Conservation (phyloP, 768 basidiomycete species). For the Hypholoma sublateritium region DNA sequence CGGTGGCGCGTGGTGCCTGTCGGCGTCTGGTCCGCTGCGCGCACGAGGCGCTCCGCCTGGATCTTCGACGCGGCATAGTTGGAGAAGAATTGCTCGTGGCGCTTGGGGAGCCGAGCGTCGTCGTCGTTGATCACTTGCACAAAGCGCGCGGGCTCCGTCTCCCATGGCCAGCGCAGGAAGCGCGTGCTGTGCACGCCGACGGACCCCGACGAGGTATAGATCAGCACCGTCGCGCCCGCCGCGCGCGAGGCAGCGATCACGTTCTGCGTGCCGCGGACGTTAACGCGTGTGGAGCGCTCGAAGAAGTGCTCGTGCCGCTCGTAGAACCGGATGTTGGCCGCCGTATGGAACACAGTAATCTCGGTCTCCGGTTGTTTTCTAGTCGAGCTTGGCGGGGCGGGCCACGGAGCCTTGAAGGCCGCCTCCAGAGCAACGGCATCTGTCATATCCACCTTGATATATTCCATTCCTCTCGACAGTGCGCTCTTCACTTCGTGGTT, state of each 20-base stretch:
- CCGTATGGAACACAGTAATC: conserved; percentile 75
- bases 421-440: conserved; percentile 50
- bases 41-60: conserved; percentile 51
- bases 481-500: conserved; percentile 55
- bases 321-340: conserved; percentile 77
- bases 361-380: conserved; percentile 27
- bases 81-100: conserved; percentile 67
- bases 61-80: conserved; percentile 75
- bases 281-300: conserved; percentile 56
- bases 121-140: conserved; percentile 68
- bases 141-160: conserved; percentile 52
- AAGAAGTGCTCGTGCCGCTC: conserved; percentile 57
- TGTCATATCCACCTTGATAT: conserved; percentile 58
- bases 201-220: conserved; percentile 78
- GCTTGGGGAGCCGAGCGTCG: conserved; percentile 48
- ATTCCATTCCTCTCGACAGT: conserved; percentile 50
- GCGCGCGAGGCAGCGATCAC: conserved; percentile 57
- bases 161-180: conserved; percentile 78
- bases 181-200: conserved; percentile 55
- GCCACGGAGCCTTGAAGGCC: conserved; percentile 70
- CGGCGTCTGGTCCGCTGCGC: conserved; percentile 31
- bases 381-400: conserved; percentile 18
- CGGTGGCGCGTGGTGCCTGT: conserved; percentile 19
- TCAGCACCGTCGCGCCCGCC: conserved; percentile 53
- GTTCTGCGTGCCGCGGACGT: conserved; percentile 67